Base-by-base conservation (phyloP, 2,329 filamentous ascomycete genomes). In the Penicillium sp. region DNA sequence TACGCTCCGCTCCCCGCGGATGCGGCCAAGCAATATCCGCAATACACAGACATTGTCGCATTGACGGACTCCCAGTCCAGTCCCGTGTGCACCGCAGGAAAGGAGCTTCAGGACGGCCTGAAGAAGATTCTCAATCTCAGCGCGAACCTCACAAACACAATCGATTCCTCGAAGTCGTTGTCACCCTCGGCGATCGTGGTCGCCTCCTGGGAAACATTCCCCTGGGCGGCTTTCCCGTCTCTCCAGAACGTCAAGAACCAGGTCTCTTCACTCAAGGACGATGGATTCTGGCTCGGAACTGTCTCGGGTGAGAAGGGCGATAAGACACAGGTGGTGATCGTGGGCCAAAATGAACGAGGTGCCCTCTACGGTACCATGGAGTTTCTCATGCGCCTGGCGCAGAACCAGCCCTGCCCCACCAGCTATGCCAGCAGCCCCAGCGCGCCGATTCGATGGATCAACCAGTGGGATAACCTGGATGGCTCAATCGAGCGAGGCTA, bases 391-490 rank as follows among this genome's bases (percentile, higher is more conserved):
- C 74, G 78, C 63, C 70, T 88, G n/a, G 80, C 77, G 0, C 82
- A 82, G 61, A 78, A 75, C 25, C 76, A 82, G 39, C 70, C 80
- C 49, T 72, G 73, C 0, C 55, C 71, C 1, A 71, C 75, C 0
- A 62, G 74, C 4, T 74, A 75, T 40, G 66, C 74, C 2, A 76
- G 74, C 7, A 84, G 78, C 53, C 82, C 83, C 0, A 73, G 76
- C 48, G 80, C 78, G 0, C 78, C 78, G 0, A 77, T 88, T 37
- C 76, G 84, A 53, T 87, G 84, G 84, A 77, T 81, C 0, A 87
- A 88, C 58, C 78, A 88, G 54, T 88, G 84, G 84, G 83, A 88
- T 61, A 86, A 88, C 54, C 70, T 87, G 62, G 77, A 84, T 49
- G 69, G 83, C 9, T 81, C 75, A 36, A 81, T 88, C 39, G 84